Evolutionary conservation across 495 filamentous ascomycete species (phyloP), one percentile per base, ranked within the genome.

Genomic region (Podospora australis): DNA sequence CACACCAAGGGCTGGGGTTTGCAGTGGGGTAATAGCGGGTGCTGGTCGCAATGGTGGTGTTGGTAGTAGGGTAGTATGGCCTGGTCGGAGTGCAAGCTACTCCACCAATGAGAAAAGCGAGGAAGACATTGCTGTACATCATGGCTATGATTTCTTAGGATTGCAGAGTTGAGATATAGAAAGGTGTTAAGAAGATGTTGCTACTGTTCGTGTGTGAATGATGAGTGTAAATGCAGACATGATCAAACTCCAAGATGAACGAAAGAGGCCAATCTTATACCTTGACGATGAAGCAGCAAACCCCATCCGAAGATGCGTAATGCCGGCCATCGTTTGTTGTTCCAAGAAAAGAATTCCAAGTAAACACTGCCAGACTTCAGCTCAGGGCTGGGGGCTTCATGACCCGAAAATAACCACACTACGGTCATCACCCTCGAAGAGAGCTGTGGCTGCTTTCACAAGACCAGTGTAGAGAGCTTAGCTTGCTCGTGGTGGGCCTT

Each of bases 51-150:
- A 16, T 6, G 32, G 32, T 36, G 32, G 32, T 36, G 6, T 16
- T 40, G n/a, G 17, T 20, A 9, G 34, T 36, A 17, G 38, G 13
- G 38, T 40, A n/a, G n/a, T n/a, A 21, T 11, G 20, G 10, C 20
- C 20, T 2, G 8, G 44, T 47, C 6, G 44, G 39, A 13, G 23
- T 21, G n/a, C 24, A 28, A 10, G 13, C 39, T 10, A 6, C 50
- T 25, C 39, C 45, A 25, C 44, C 45, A 10, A 48, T 26, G 39
- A 53, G 25, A 30, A 53, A 17, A 25, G 44, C 50, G 4, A 48
- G 19, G 6, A 48, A 44, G 16, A 53, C 14, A 11, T 25, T 53
- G 30, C 41, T 36, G 19, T 48, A 39, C 7, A 44, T 39, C 50
- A 53, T 53, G 34, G 9, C 26, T 30, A n/a, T n/a, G n/a, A n/a